Evolutionary conservation across 2,329 filamentous ascomycete species (phyloP).

Genomic region (Trichoderma lentiforme): DNA sequence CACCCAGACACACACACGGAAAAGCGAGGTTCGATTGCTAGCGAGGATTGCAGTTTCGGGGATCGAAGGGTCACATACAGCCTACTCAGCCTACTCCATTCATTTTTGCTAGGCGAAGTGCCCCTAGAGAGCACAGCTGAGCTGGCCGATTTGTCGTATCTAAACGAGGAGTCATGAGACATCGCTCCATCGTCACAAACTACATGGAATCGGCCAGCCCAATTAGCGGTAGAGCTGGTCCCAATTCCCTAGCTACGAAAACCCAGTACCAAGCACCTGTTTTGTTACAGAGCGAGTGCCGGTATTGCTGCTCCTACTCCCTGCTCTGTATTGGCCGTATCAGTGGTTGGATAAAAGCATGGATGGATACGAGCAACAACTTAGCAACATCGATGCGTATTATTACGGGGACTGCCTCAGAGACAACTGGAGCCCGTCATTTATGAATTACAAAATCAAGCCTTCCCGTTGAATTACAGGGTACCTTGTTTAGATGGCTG

Average conservation of each 20-base stretch:
- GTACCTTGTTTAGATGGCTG: not conserved
- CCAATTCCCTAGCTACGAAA: not conserved
- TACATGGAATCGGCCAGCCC: not conserved
- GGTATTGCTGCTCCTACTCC: not conserved
- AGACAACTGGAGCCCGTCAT: not conserved
- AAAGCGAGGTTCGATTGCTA: not conserved
- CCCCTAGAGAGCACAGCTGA: not conserved
- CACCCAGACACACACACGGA: not conserved
- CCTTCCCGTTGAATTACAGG: not conserved
- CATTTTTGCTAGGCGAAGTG: not conserved
- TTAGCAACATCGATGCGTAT: not conserved
- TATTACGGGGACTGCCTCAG: not conserved
- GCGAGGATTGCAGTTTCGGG: not conserved
- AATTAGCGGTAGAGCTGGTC: not conserved
- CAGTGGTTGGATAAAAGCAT: not conserved
- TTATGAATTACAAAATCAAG: not conserved
- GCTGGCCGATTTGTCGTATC: not conserved
- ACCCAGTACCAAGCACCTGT: not conserved
- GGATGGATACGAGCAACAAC: not conserved
- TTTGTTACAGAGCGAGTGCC: not conserved
- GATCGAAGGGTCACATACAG: not conserved
- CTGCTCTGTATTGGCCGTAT: not conserved
- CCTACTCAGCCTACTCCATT: not conserved
- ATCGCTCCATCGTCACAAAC: not conserved
- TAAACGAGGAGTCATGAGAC: not conserved